Evolutionary conservation across 2,329 filamentous ascomycete species (phyloP).

Genomic region (Monosporascus ibericus): DNA sequence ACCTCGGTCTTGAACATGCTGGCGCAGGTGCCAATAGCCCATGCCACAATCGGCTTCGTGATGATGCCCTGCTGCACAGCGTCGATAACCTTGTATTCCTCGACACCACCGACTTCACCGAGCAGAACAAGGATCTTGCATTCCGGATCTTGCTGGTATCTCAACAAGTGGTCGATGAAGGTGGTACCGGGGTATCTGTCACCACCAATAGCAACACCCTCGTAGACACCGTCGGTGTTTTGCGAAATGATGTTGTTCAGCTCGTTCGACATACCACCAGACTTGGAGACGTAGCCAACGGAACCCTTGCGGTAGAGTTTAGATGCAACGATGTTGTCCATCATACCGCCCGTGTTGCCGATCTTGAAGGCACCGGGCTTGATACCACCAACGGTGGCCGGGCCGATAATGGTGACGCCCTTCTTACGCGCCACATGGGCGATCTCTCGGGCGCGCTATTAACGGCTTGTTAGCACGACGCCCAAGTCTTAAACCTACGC

Average conservation of each 20-base stretch:
- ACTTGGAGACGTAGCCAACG: conserved; percentile 99
- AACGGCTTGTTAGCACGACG: neutral
- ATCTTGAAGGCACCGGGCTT: conserved; percentile 99
- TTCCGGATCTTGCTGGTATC: conserved; percentile 92
- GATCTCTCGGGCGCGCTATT: conserved; percentile 91
- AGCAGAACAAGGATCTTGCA: conserved; percentile 97
- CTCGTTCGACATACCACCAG: conserved; percentile 99
- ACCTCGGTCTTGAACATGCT: conserved; percentile 99
- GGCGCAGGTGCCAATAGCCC: conserved; percentile 98
- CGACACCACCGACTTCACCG: conserved; percentile 97
- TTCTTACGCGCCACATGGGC: conserved; percentile 95
- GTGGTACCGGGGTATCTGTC: conserved; percentile 98
- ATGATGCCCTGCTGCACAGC: conserved; percentile 91
- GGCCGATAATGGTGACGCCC: conserved; percentile 97
- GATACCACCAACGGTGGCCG: conserved; percentile 97
- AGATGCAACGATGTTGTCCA: conserved; percentile 99
- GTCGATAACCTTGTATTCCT: conserved; percentile 99
- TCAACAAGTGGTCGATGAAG: conserved; percentile 96
- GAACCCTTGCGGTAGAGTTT: conserved; percentile 99
- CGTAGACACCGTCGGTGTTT: conserved; percentile 95
- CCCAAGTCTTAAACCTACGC: neutral
- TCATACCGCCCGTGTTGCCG: conserved; percentile 99
- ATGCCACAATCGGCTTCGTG: conserved; percentile 97
- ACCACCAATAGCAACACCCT: conserved; percentile 98
- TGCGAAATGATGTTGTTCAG: conserved; percentile 99